These are phyloP conservation scores for Thielaviopsis populi DNA, from an alignment of 2,329 filamentous ascomycete species.

Conservation along the genomic window DNA sequence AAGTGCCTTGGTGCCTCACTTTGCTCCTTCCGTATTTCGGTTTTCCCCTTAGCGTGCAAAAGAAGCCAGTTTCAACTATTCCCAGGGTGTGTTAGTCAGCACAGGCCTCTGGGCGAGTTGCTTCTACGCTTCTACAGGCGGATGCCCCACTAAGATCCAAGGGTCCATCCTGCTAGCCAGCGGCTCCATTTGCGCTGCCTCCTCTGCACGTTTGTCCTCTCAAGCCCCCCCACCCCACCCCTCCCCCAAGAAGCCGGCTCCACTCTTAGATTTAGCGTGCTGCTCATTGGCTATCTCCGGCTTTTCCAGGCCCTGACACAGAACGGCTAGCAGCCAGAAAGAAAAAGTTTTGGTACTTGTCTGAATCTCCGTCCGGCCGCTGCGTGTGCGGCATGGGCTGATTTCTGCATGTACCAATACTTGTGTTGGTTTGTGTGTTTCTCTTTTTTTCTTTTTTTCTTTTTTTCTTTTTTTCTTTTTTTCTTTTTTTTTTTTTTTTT, in stretches of 20 bases:
- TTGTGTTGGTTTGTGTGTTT: not conserved
- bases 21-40: not conserved
- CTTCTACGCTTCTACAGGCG: not conserved
- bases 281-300: not conserved
- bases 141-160: not conserved
- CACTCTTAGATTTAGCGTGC: not conserved
- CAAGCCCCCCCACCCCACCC: no score
- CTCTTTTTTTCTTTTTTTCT: not conserved
- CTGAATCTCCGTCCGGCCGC: not conserved
- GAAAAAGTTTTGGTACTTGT: not conserved
- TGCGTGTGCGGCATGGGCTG: not conserved
- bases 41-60: not conserved
- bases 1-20: not conserved
- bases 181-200: no score
- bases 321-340: not conserved
- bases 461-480: not conserved
- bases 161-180: no score
- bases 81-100: conserved; percentile 1
- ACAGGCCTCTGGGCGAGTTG: not conserved
- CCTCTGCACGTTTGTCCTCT: no score
- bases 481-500: not conserved
- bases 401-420: not conserved
- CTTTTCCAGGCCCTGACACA: not conserved
- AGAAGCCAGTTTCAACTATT: not conserved
- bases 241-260: not conserved